Conservation (phyloP, 805 yeast species). For the Myxozyma udenii region DNA sequence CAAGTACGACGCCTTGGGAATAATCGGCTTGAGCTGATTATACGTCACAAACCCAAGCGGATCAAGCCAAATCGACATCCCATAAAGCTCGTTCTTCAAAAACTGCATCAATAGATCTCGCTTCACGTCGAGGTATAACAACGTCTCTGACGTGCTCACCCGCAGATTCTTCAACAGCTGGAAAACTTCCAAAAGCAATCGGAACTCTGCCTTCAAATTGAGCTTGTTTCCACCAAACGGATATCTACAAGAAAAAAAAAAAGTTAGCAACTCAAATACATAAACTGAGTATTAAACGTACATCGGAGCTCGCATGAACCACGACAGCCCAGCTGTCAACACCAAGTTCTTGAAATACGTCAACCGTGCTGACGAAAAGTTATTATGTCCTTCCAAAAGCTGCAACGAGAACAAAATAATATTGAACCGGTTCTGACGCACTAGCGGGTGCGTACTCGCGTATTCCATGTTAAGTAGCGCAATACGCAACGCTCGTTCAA, state of each 20-base stretch:
- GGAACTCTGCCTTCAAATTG: conserved; percentile 65
- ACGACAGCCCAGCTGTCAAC: conserved; percentile 64
- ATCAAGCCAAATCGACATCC: conserved; percentile 73
- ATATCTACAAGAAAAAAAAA: conserved; percentile 39
- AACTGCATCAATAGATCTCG: conserved; percentile 58
- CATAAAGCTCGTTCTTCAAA: conserved; percentile 70
- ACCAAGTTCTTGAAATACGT: conserved; percentile 50
- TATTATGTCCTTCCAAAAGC: conserved; percentile 55
- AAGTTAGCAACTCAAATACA: neutral
- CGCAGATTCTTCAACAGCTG: conserved; percentile 33
- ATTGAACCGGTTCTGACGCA: conserved; percentile 73
- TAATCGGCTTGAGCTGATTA: conserved; percentile 18
- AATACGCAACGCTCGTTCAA: conserved; percentile 52
- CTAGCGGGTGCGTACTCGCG: conserved; percentile 81
- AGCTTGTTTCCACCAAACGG: conserved; percentile 84
- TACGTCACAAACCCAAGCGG: conserved; percentile 47
- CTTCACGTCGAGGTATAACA: conserved; percentile 45
- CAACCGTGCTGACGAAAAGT: conserved; percentile 48
- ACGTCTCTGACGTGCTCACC: conserved; percentile 13
- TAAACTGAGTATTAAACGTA: neutral
- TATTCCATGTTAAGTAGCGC: conserved; percentile 50
- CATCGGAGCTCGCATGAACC: conserved; percentile 64
- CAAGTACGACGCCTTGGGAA: conserved; percentile 24
- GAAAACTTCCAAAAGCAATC: conserved; percentile 55
- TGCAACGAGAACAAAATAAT: conserved; percentile 65